Evolutionary conservation across 768 basidiomycete species (phyloP), one percentile per base, ranked within the genome.

Genomic region (Trametes sanguinea): DNA sequence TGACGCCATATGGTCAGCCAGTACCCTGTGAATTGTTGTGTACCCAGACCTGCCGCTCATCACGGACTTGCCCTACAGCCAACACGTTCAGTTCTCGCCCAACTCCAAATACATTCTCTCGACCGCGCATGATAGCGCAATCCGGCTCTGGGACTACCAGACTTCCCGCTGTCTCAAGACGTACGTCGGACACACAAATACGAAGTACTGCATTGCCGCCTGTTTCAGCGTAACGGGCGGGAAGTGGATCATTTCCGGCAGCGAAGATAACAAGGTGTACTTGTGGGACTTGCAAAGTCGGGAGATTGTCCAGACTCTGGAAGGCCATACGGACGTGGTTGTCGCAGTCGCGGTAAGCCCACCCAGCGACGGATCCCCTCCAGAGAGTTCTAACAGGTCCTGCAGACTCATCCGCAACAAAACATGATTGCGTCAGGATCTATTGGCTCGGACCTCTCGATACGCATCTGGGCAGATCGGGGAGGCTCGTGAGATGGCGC

Each of bases 81-180:
- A 95, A 75, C 89, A 90, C 69, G 94, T 95, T 14, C 85, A 89
- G 68, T 98, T 99, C 77, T 95, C 95, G 0, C 96, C 96, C 8
- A 97, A 97, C 69, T 94, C 93, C 6, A 92, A 92, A 75, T 95
- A 94, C 75, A 90, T 99, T 54, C 82, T 99, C 54, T 94, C 94
- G 1, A 92, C 94, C 0, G 92, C 96, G 0, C 90, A 98, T 70
- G 95, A 98, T 70, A 93, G 88, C 60, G 89, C 90, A 0, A 93
- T 98, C 65, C 88, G 96, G 1, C 78, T 99, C 4, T 98, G 96
- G 95, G 93, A 97, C 70, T 96, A 94, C 73, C 92, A 95, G 64
- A 90, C 89, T 0, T 89, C 92, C 0, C 88, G 91, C 57, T 92
- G 92, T 67, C 76, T 98, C 27, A 98, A 98, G 76, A 94, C 95